Evolutionary conservation across 345 rosid genomes (phyloP), one percentile per base, ranked within the genome.

Genomic region (Litchi chinensis): DNA sequence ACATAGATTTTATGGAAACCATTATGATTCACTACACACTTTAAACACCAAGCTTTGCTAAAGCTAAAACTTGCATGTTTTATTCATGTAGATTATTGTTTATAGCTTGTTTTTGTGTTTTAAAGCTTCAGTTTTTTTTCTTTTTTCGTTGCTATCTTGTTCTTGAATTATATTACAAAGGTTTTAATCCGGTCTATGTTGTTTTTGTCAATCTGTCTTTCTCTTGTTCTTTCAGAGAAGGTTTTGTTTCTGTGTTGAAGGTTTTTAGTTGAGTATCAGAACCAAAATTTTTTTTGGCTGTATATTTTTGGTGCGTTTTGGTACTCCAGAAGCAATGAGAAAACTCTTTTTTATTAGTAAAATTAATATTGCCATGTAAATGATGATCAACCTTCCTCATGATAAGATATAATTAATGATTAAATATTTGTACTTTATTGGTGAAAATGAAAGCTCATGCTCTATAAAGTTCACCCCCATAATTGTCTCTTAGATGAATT

Each of bases 301-400:
- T 46, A 7, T 46, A 11, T 11, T 46, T 46, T 46, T 46, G 52
- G 52, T 7, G 8, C 52, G 37, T 46, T 46, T 46, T 46, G 10
- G 12, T 46, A 7, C 52, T 46, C 52, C 52, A 46, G 52, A 46
- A 46, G 50, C 50, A 46, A 46, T 46, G 9, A 46, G 50, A 46
- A 46, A 46, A 46, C 11, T 46, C 24, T 26, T 64, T 64, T 1
- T 64, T 26, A 22, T 22, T 26, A 64, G 9, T 64, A 64, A 13
- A 13, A 64, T 26, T 2, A 10, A 46, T 6, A 7, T 48, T 2
- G 59, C 16, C 70, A 64, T 75, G 4, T 10, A 32, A 64, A 65
- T 44, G 70, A 48, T 64, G 70, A 65, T 12, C n/a, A 32, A 75
- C 78, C 78, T 64, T 75, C 78, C n/a, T 32, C 70, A 48, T 26